Percentiles rank a stretch among this genome's conserved stretches.
Evolutionary conservation across 257 asterid genomes (phyloP).

Genomic region (Cynanchum wilfordii): DNA sequence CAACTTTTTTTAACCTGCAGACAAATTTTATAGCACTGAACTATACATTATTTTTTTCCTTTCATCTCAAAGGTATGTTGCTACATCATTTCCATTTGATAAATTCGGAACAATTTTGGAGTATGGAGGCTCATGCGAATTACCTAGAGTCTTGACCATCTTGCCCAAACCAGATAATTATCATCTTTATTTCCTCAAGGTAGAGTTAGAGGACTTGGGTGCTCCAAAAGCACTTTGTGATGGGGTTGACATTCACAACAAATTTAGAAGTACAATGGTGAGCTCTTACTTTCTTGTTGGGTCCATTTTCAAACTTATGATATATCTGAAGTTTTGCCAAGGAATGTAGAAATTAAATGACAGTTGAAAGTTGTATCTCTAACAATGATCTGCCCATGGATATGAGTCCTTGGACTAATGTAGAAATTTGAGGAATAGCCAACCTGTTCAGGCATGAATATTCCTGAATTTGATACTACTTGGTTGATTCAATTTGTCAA

Average conservation of each 20-base stretch:
- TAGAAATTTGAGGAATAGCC: not conserved
- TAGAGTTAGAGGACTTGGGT: slow-evolving; percentile 44
- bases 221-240: slow-evolving; percentile 41
- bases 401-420: not conserved
- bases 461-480: slow-evolving; percentile 2
- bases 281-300: slow-evolving; percentile 20
- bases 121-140: slow-evolving; percentile 55
- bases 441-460: not conserved
- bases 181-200: slow-evolving; percentile 55
- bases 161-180: slow-evolving; percentile 26
- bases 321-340: not conserved
- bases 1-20: slow-evolving; percentile 7
- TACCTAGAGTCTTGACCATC: slow-evolving; percentile 45
- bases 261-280: slow-evolving; percentile 28
- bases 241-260: slow-evolving; percentile 37
- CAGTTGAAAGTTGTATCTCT: not conserved
- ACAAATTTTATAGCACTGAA: slow-evolving; percentile 19
- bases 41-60: slow-evolving; percentile 16
- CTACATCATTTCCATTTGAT: slow-evolving; percentile 49
- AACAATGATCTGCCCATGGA: not conserved
- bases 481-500: slow-evolving; percentile 6
- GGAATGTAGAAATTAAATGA: not conserved
- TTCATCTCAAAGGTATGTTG: slow-evolving; percentile 35
- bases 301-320: not conserved
- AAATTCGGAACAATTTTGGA: slow-evolving; percentile 53